These are phyloP conservation scores for Lathyrus tuberosus DNA, from an alignment of 306 rosid species.

Conservation along the genomic window DNA sequence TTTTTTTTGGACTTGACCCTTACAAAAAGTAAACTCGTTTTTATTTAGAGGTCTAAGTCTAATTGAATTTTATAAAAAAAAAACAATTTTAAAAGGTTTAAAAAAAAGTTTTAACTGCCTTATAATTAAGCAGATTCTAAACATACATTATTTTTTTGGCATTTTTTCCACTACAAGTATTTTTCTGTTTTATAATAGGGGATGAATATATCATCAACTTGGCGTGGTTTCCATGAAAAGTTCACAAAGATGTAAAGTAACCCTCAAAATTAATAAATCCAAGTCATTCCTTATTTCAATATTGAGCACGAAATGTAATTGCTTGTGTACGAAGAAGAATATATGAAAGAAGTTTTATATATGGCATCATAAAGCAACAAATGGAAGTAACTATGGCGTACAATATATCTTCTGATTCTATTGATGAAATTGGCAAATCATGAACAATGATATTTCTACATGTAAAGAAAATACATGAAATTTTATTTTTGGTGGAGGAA, in stretches of 20 bases:
- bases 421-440: constrained; percentile 17
- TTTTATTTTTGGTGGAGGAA: constrained; percentile 67
- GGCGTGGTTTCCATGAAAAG: too few species aligned
- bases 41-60: too few species aligned
- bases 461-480: constrained; percentile 54
- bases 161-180: too few species aligned
- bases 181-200: too few species aligned
- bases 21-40: too few species aligned
- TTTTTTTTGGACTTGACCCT: too few species aligned
- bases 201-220: too few species aligned
- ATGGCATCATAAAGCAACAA: constrained; percentile 16
- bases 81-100: too few species aligned
- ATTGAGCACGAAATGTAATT: constrained; percentile 55
- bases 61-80: too few species aligned
- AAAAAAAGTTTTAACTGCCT: too few species aligned
- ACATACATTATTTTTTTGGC: too few species aligned
- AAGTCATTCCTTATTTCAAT: constrained; percentile 61
- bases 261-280: constrained; percentile 2
- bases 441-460: constrained; percentile 41
- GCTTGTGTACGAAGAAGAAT: not conserved
- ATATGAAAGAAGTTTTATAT: constrained; percentile 15
- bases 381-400: constrained; percentile 29
- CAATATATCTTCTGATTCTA: constrained; percentile 47
- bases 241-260: not conserved
- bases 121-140: too few species aligned